A percentile compares a stretch with the other conserved stretches of the same genome.
phyloP scores from a whole-genome alignment of 179 eudicot species.

The Patellifolia procumbens region DNA sequence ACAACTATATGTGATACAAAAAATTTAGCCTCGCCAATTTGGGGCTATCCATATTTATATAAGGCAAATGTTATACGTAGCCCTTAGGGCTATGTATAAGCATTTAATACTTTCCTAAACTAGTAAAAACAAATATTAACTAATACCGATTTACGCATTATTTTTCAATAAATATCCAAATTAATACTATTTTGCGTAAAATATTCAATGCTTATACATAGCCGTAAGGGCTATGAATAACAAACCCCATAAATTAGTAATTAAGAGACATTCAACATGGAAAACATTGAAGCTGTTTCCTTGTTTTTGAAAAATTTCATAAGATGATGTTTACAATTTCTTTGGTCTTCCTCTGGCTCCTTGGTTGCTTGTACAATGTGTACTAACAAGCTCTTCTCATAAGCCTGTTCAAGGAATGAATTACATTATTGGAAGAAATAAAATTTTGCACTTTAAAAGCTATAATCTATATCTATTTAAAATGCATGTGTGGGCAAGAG shows the following conservation, averaged over 20 bases:
- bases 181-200: no score
- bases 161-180: no score
- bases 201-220: no score
- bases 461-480: neutral
- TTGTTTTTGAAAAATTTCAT: constrained; percentile 33
- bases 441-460: neutral
- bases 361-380: constrained; percentile 39
- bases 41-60: neutral
- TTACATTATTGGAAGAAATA: neutral
- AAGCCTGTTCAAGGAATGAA: constrained; percentile 34
- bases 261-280: constrained; percentile 36
- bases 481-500: no score
- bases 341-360: constrained; percentile 36
- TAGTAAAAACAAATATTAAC: no score
- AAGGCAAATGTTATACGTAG: no score
- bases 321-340: constrained; percentile 34
- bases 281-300: constrained; percentile 20
- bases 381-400: constrained; percentile 50
- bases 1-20: neutral
- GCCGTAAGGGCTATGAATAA: no score
- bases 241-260: no score
- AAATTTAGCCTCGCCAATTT: constrained; percentile 1
- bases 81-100: no score
- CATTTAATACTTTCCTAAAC: no score
- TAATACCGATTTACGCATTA: no score